A percentile compares a stretch with the other conserved stretches of the same genome.
phyloP scores from a whole-genome alignment of 371 early-diverging fungal species.

The Zopfochytrium polystomum region DNA sequence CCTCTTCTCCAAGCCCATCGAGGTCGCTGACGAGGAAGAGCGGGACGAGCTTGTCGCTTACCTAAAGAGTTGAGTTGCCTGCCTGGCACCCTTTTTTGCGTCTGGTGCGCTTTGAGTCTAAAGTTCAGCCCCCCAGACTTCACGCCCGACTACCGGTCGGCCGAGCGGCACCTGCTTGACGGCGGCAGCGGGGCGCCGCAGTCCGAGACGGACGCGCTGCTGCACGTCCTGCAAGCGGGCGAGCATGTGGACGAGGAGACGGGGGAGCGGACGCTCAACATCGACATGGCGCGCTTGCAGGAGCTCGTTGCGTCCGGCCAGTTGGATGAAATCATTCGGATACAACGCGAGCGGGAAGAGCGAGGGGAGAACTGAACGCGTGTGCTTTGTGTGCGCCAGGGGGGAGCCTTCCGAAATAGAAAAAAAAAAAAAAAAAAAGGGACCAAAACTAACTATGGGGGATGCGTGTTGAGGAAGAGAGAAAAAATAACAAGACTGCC shows the following conservation, averaged over 20 bases:
- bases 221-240: constrained; percentile 15
- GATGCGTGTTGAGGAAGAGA: too few species aligned
- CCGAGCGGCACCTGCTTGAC: background rate
- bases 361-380: background rate
- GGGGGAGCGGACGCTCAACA: constrained; percentile 1
- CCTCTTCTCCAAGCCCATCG: too few species aligned
- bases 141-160: constrained; percentile 12
- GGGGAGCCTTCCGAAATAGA: too few species aligned
- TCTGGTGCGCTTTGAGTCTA: background rate
- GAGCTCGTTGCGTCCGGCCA: constrained; percentile 11
- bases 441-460: too few species aligned
- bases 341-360: background rate
- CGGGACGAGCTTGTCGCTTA: constrained; percentile 27
- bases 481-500: too few species aligned
- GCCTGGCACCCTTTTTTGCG: background rate
- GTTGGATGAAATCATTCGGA: constrained; percentile 4
- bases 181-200: constrained; percentile 1
- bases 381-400: too few species aligned
- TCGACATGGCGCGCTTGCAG: constrained; percentile 16
- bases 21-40: constrained; percentile 34
- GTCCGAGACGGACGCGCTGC: constrained; percentile 1
- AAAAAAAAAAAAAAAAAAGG: too few species aligned
- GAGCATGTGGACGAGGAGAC: background rate
- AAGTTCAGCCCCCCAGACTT: constrained; percentile 8
- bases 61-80: constrained; percentile 13